Evolutionary conservation across 208 protist species (phyloP).

Genomic region (Trypanosoma mega): DNA sequence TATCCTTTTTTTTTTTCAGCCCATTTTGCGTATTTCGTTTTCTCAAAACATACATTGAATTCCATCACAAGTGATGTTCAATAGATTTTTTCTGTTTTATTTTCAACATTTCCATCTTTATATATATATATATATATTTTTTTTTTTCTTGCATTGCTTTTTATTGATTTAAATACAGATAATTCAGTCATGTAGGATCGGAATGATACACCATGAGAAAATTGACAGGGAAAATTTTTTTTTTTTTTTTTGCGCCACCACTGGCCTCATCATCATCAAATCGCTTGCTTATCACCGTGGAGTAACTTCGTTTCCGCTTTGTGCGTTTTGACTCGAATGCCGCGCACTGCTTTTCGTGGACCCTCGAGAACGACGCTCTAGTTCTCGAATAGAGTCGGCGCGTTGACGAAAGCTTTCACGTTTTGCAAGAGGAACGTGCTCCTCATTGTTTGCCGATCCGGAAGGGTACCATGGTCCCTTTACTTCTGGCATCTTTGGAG

Average conservation of each 20-base stretch:
- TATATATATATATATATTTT: constrained; percentile 10
- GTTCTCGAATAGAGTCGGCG: constrained; percentile 60
- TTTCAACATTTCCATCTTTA: constrained; percentile 1
- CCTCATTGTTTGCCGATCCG: constrained; percentile 36
- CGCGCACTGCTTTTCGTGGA: constrained; percentile 33
- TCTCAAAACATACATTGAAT: too few relatives aligned
- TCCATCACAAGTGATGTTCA: too few relatives aligned
- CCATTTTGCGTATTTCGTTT: too few relatives aligned
- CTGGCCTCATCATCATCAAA: too few relatives aligned
- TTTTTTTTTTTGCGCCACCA: constrained; percentile 6
- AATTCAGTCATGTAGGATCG: too few relatives aligned
- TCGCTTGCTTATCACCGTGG: background rate
- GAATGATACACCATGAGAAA: too few relatives aligned
- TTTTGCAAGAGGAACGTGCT: constrained; percentile 74
- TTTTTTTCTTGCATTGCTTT: background rate
- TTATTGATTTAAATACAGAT: constrained; percentile 3
- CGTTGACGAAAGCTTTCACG: constrained; percentile 54
- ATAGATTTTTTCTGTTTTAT: constrained; percentile 4
- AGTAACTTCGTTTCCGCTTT: background rate
- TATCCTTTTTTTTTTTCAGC: too few relatives aligned
- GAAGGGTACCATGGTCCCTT: constrained; percentile 72
- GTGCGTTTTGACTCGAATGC: background rate
- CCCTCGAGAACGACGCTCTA: constrained; percentile 55
- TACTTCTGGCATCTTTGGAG: constrained; percentile 6
- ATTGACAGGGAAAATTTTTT: constrained; percentile 3